phyloP scores from a whole-genome alignment of 2,329 filamentous ascomycete species.

The Calonectria crousiana region DNA sequence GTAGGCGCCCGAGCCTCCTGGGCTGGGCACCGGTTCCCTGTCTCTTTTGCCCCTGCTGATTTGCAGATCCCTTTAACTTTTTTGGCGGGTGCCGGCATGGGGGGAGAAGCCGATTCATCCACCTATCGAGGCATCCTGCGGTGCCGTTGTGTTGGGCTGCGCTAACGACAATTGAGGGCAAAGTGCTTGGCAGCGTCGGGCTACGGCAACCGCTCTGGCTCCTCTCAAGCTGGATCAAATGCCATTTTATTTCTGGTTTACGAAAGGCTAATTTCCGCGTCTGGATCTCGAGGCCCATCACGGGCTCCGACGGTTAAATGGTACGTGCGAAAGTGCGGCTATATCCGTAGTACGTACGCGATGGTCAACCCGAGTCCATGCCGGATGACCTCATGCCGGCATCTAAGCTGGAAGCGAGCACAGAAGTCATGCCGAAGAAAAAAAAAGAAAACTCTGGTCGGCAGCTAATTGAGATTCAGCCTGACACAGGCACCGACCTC shows the following conservation, averaged over 20 bases:
- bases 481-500: not conserved
- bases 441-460: not conserved
- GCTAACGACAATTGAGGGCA: not conserved
- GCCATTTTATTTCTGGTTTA: not conserved
- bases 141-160: not conserved
- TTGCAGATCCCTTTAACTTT: not conserved
- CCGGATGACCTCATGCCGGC: not conserved
- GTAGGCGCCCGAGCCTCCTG: not conserved
- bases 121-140: not conserved
- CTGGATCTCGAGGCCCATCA: not conserved
- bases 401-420: not conserved
- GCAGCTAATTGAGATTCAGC: not conserved
- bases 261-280: not conserved
- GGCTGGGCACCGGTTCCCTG: not conserved
- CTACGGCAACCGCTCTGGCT: not conserved
- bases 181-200: not conserved
- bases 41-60: not conserved
- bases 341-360: not conserved
- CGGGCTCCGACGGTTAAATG: not conserved
- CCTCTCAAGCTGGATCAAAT: too few relatives aligned
- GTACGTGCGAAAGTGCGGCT: not conserved
- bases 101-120: not conserved
- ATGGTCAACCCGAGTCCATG: not conserved
- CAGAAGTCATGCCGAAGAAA: not conserved
- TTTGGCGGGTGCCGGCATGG: not conserved